phyloP scores from a whole-genome alignment of 2,329 filamentous ascomycete species.

The Apiospora rasikravindrae region DNA sequence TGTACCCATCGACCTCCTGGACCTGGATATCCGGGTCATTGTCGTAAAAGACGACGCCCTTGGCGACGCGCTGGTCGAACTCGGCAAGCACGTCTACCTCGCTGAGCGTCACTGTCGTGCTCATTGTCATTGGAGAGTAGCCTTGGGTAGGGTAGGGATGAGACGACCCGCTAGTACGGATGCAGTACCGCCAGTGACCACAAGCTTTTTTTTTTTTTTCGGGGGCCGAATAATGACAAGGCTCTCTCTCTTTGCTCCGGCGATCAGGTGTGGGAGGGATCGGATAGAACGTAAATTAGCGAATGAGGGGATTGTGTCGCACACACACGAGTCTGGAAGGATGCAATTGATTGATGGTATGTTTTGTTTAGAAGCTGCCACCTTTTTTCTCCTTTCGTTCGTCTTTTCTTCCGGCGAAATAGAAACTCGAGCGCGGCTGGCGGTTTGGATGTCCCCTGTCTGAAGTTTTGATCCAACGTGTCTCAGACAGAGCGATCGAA shows the following conservation, averaged over 20 bases:
- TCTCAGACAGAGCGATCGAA: not conserved
- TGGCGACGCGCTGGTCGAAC: slow-evolving; percentile 31
- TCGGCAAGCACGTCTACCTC: slow-evolving; percentile 28
- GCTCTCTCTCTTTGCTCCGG: not conserved
- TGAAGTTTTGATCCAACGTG: not conserved
- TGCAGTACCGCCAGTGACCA: not conserved
- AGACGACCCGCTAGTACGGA: slow-evolving; percentile 11
- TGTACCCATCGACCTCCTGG: slow-evolving; percentile 22
- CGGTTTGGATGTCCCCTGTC: not conserved
- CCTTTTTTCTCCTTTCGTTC: not conserved
- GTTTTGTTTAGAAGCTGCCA: not conserved
- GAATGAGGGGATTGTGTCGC: not conserved
- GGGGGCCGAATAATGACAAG: not conserved
- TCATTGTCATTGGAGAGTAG: slow-evolving; percentile 6
- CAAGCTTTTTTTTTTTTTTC: not conserved
- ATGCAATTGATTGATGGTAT: not conserved
- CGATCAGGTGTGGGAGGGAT: slow-evolving; percentile 11
- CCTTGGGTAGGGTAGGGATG: not conserved
- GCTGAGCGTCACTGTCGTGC: slow-evolving; percentile 21
- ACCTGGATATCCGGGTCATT: slow-evolving; percentile 25
- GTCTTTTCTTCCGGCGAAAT: not conserved
- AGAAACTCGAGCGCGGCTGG: not conserved
- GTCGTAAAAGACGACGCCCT: slow-evolving; percentile 32
- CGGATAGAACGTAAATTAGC: slow-evolving; percentile 3
- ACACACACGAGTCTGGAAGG: not conserved